Percentiles rank a stretch among this genome's conserved stretches.
Conservation (phyloP, 1,139 yeast species). For the Sugiyamaella grinbergsii region DNA sequence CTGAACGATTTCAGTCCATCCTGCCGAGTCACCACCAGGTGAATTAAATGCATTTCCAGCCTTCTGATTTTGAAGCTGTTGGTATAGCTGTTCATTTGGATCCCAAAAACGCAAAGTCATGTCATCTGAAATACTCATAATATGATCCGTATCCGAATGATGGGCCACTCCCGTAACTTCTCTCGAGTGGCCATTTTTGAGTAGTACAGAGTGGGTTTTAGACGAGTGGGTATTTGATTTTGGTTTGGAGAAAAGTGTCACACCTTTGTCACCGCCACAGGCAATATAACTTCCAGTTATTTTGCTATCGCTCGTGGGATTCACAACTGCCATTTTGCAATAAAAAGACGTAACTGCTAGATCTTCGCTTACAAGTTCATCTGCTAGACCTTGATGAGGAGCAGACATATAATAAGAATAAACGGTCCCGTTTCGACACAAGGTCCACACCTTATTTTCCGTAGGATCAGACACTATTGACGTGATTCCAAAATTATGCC, state of each 20-base stretch:
- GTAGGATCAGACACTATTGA: constrained; percentile 30
- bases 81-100: constrained; percentile 11
- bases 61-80: constrained; percentile 7
- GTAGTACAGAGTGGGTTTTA: constrained; percentile 18
- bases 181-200: constrained; percentile 22
- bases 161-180: constrained; percentile 27
- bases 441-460: constrained; percentile 30
- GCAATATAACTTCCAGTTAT: constrained; percentile 28
- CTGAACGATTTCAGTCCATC: constrained; percentile 13
- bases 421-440: constrained; percentile 30
- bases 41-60: constrained; percentile 6
- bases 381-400: constrained; percentile 23
- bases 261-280: constrained; percentile 28
- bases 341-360: constrained; percentile 28
- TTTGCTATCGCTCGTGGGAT: constrained; percentile 8
- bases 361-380: constrained; percentile 23
- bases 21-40: constrained; percentile 9
- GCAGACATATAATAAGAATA: constrained; percentile 24
- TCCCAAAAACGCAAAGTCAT: constrained; percentile 23
- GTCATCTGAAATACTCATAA: constrained; percentile 30
- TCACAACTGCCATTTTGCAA: constrained; percentile 24
- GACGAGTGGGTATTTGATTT: constrained; percentile 1
- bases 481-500: constrained; percentile 27
- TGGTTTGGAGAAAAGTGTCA: constrained; percentile 28
- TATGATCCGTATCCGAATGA: constrained; percentile 25